Percentiles rank a stretch among this genome's conserved stretches.
Evolutionary conservation across 352 stramenopile species (phyloP).

Genomic region (Phytophthora megakarya): DNA sequence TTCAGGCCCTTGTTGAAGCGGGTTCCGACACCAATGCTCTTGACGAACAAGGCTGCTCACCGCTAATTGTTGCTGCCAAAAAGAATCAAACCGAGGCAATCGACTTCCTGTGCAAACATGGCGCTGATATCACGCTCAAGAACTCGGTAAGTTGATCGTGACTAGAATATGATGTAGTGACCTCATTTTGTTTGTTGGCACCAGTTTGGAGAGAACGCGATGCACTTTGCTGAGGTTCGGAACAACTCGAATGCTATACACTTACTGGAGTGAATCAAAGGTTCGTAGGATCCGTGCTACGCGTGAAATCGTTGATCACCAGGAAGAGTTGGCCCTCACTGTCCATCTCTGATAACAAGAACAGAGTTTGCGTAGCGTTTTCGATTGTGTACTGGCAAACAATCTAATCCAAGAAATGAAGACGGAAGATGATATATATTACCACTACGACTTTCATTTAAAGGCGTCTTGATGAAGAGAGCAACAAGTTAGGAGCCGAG

Average conservation of each 20-base stretch:
- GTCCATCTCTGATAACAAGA: slow-evolving; percentile 10
- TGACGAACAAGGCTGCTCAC: slow-evolving; percentile 66
- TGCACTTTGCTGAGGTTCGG: slow-evolving; percentile 66
- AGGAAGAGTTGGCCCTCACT: slow-evolving; percentile 56
- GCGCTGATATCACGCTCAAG: slow-evolving; percentile 53
- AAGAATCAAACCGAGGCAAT: slow-evolving; percentile 74
- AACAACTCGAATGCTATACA: slow-evolving; percentile 57
- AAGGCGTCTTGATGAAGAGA: slow-evolving; percentile 16
- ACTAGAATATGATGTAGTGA: background rate
- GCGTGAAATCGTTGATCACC: slow-evolving; percentile 53
- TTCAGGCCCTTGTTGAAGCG: slow-evolving; percentile 59
- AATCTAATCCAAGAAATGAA: background rate
- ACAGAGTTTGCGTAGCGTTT: background rate
- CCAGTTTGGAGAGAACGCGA: slow-evolving; percentile 67
- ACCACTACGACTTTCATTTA: background rate
- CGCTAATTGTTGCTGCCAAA: slow-evolving; percentile 75
- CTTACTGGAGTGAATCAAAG: slow-evolving; percentile 36
- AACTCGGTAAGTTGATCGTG: slow-evolving; percentile 38
- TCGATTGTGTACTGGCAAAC: no score
- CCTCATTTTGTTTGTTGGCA: background rate
- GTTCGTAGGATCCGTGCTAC: background rate
- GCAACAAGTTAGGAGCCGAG: slow-evolving; percentile 11
- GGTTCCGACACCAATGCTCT: slow-evolving; percentile 65
- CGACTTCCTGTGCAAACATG: slow-evolving; percentile 52
- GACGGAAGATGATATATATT: background rate